Conservation (phyloP, 2,329 filamentous ascomycete genomes). For the Knoxdaviesia capensis region DNA sequence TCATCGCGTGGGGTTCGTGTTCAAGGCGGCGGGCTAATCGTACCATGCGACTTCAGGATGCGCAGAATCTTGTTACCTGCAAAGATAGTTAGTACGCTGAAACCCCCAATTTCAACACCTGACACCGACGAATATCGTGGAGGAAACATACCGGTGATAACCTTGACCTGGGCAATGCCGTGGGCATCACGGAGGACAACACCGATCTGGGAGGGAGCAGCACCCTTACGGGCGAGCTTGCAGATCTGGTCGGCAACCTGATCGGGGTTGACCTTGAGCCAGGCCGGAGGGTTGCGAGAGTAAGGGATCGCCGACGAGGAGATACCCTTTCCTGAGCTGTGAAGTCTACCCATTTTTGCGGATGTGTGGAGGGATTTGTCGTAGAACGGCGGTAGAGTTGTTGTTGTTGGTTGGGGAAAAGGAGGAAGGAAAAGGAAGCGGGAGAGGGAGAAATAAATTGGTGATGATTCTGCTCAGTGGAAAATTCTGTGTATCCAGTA, state of each 20-base stretch:
- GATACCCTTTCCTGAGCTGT: slow-evolving; percentile 99
- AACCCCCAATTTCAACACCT: too few species aligned
- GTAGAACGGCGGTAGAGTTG: slow-evolving; percentile 5
- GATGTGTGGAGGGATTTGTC: slow-evolving; percentile 18
- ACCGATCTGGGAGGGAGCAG: slow-evolving; percentile 96
- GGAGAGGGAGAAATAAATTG: too few species aligned
- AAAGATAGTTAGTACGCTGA: slow-evolving; percentile 15
- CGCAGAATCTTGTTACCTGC: slow-evolving; percentile 99
- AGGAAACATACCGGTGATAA: slow-evolving; percentile 65
- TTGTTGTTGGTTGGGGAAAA: slow-evolving; percentile 4
- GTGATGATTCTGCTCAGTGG: neutral
- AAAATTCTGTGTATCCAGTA: slow-evolving; percentile 3
- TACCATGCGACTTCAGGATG: slow-evolving; percentile 97
- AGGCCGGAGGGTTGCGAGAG: slow-evolving; percentile 78
- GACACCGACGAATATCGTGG: too few species aligned
- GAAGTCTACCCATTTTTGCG: slow-evolving; percentile 83
- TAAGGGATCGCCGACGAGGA: slow-evolving; percentile 89
- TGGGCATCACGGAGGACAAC: slow-evolving; percentile 95
- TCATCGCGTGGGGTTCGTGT: neutral
- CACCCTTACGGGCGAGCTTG: slow-evolving; percentile 98
- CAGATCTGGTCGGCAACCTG: slow-evolving; percentile 98
- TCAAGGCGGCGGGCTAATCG: slow-evolving; percentile 24
- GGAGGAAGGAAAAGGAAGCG: slow-evolving; percentile 3
- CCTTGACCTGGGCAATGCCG: slow-evolving; percentile 93
- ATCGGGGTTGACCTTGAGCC: slow-evolving; percentile 97